Base-by-base conservation (phyloP, 202 grass and related monocot species). In the Digitaria exilis region DNA sequence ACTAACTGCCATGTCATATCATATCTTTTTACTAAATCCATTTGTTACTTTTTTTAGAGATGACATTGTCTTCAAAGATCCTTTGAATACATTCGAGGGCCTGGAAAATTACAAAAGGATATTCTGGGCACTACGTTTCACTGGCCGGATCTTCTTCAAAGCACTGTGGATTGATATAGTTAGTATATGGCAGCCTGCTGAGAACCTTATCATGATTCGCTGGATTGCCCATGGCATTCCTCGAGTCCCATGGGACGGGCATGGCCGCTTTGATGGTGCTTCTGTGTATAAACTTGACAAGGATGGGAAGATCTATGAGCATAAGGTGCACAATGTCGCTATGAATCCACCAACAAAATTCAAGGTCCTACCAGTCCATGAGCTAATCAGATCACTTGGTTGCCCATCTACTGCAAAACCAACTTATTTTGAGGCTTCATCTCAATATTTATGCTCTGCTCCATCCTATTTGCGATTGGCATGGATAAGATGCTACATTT, bases 211-310 rank as follows among this genome's bases (percentile, higher is more conserved):
- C 74, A 99, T 99, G 96, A 96, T 99, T 64, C 93, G 96, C 57
- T 99, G 96, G 96, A 99, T 92, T 58, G 87, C 89, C 61, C 96
- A 99, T 2, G 90, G 96, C 57, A 92, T 96, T 73, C 96, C 93
- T 67, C 81, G 91, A 45, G 96, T 99, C 22, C 96, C 96, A 8
- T 99, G 96, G 96, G 91, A 96, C 17, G 82, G 87, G 44, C 89
- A 94, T 57, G 91, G 93, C 37, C 93, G 96, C 28, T 99, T 99
- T 32, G 96, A 99, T 19, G 96, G 93, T 0, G 92, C 93, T 42
- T 99, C 93, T 32, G 93, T 88, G 71, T 99, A 96, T 70, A 99
- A 99, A 78, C 91, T 99, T 16, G 96, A 99, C 56, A 94, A 75
- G 83, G 85, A 94, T 70, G 93, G 96, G 66, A 99, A 96, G 78